Evolutionary conservation across 129 eudicot species (phyloP), one percentile per base, ranked within the genome.

Genomic region (Saussurea involucrata): DNA sequence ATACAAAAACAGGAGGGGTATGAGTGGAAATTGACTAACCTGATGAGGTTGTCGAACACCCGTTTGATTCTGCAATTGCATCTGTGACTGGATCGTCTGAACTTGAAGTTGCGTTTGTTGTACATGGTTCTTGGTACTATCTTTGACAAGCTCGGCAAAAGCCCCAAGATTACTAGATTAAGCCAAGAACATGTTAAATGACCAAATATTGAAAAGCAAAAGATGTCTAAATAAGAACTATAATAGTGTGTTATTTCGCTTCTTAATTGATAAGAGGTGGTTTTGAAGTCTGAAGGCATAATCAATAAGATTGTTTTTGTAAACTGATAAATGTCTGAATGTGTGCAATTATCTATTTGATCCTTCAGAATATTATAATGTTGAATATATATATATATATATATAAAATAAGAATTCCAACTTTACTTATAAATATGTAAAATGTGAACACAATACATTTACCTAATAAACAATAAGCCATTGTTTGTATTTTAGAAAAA

Each of bases 141-240:
- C 99, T 86, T 92, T 95, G 27, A 95, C 90, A 76, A 92, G 87
- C 78, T 91, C 96, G 17, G 93, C 81, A 68, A 95, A 83, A 58
- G 80, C 72, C 69, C 84, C 91, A 82, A 92, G 85, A 73, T 89
- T 95, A 68, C 99, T 91, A 83, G 44, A 34, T 46, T 66, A 73
- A 82, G 13, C 77, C 6, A 74, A 71, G 31, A 80, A 66, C 63
- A 64, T 20, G 44, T 78, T 22, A 75, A 83, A 78, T 74, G 27
- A 70, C n/a, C 33, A 82, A 29, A 76, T 24, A 66, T 2, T 21
- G 27, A 75, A 42, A 76, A 34, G 18, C 20, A 42, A 72, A 42
- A 71, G 24, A 12, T 17, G 10, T 31, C 11, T 40, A 36, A 71
- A 64, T 42, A 40, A 33, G 7, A 22, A 64, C 2, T 24, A 60